Evolutionary conservation across 106 monocot genomes (phyloP), one percentile per base, ranked within the genome.

Genomic region (Agapanthus africanus): DNA sequence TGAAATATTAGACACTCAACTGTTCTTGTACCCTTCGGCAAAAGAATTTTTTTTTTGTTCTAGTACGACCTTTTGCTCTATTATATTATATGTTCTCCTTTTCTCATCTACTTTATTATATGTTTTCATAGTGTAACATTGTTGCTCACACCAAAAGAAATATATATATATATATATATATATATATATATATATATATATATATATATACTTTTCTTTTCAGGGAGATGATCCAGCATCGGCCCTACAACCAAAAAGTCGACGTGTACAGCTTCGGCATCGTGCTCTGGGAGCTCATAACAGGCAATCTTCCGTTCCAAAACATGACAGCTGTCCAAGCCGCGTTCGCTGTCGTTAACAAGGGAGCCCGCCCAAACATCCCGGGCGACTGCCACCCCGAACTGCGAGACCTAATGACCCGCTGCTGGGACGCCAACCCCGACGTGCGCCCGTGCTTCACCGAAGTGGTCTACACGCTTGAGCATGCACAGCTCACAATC

Each of bases 201-300:
- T n/a, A n/a, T n/a, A n/a, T n/a, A n/a, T n/a, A n/a, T n/a, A n/a
- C n/a, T n/a, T n/a, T 51, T 46, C 2, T 71, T 32, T 54, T 62
- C 51, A 71, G 80, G 66, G 68, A 76, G 59, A 76, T 70, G 71
- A 80, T 46, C 38, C 64, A 80, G 51, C 66, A 66, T 40, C 52
- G 78, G 28, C 71, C 78, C 3, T 78, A 78, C 46, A 59, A 31
- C 33, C 78, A 78, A 44, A 78, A 78, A 47, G 79, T 79, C 0
- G 79, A 79, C 37, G 79, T 79, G n/a, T 79, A 79, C 22, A 79
- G 79, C 68, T 79, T 79, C 23, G 79, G 79, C 23, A 73, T 79
- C 27, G 79, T 79, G 0, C 34, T 79, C 11, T 79, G 79, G 79
- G 79, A 79, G 68, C 73, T 79, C 10, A 67, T 79, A 49, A 79